Percentiles rank a stretch among this genome's conserved stretches.
Conservation (phyloP, 768 basidiomycete genomes). For the Termitomyces heimii region DNA sequence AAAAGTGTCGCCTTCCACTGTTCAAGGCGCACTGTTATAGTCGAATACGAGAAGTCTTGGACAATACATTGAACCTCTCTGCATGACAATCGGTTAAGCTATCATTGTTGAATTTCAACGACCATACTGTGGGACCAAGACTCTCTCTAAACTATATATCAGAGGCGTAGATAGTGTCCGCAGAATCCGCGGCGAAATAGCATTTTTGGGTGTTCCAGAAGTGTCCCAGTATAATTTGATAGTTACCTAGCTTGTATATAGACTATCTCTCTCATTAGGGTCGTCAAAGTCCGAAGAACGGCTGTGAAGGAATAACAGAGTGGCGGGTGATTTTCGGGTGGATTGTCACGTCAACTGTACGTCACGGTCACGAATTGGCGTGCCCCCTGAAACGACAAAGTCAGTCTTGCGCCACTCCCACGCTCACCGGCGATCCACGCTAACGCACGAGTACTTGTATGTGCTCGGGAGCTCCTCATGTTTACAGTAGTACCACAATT, state of each 20-base stretch:
- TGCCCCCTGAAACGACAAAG: too few species aligned
- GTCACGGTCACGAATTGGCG: constrained; percentile 4
- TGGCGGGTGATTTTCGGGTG: constrained; percentile 2
- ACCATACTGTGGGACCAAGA: constrained; percentile 40
- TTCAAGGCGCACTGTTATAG: constrained; percentile 44
- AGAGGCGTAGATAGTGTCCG: constrained; percentile 39
- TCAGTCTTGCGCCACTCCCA: too few species aligned
- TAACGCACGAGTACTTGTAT: neutral
- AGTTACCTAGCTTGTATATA: constrained; percentile 68
- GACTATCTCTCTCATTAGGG: constrained; percentile 67
- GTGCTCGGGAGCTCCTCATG: neutral
- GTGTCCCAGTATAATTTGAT: constrained; percentile 68
- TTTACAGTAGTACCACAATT: too few species aligned
- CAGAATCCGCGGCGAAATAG: constrained; percentile 48
- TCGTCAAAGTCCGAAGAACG: neutral
- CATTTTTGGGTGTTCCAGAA: constrained; percentile 81
- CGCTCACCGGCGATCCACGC: neutral
- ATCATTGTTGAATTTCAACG: neutral
- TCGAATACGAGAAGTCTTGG: constrained; percentile 68
- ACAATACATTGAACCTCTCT: constrained; percentile 45
- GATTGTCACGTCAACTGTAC: constrained; percentile 10
- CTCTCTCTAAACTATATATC: constrained; percentile 67
- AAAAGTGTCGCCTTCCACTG: neutral
- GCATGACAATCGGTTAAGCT: constrained; percentile 3
- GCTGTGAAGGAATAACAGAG: neutral